A percentile compares a stretch with the other conserved stretches of the same genome.
phyloP scores from a whole-genome alignment of 306 rosid genomes.

The Adenanthera pavonina region DNA sequence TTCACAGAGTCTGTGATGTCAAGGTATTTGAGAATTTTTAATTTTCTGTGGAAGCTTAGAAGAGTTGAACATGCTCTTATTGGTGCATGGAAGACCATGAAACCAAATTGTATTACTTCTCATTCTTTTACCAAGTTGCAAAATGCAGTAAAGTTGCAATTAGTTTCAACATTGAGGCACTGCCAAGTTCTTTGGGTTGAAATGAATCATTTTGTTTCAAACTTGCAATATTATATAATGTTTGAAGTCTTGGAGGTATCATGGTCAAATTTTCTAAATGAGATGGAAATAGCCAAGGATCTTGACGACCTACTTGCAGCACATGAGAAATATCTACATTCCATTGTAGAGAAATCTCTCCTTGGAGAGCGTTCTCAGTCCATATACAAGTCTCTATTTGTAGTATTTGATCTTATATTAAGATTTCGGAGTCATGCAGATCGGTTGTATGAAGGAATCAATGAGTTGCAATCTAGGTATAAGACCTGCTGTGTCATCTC shows the following conservation, averaged over 20 bases:
- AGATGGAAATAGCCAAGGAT: slow-evolving; percentile 94
- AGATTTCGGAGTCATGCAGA: slow-evolving; percentile 86
- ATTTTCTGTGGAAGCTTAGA: slow-evolving; percentile 96
- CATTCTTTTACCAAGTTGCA: slow-evolving; percentile 80
- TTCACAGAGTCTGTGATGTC: slow-evolving; percentile 96
- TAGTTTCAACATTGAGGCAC: slow-evolving; percentile 89
- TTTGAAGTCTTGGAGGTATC: slow-evolving; percentile 97
- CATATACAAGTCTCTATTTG: slow-evolving; percentile 82
- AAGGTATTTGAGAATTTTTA: slow-evolving; percentile 86
- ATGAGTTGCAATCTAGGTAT: slow-evolving; percentile 93
- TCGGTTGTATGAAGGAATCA: slow-evolving; percentile 87
- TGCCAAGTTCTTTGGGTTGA: slow-evolving; percentile 98
- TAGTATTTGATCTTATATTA: slow-evolving; percentile 86
- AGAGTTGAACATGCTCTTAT: slow-evolving; percentile 96
- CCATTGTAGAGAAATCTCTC: slow-evolving; percentile 90
- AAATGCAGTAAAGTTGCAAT: slow-evolving; percentile 66
- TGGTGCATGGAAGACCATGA: slow-evolving; percentile 97
- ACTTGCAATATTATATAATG: slow-evolving; percentile 95
- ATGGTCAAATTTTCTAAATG: slow-evolving; percentile 81
- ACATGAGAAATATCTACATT: slow-evolving; percentile 88
- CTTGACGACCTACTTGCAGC: slow-evolving; percentile 96
- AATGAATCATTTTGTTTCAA: slow-evolving; percentile 96
- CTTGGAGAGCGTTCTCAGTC: slow-evolving; percentile 89
- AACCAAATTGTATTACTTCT: slow-evolving; percentile 91
- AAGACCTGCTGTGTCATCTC: slow-evolving; percentile 26